These are phyloP conservation scores for Ogataea kodamae DNA, from an alignment of 805 yeast genomes.

Conservation along the genomic window DNA sequence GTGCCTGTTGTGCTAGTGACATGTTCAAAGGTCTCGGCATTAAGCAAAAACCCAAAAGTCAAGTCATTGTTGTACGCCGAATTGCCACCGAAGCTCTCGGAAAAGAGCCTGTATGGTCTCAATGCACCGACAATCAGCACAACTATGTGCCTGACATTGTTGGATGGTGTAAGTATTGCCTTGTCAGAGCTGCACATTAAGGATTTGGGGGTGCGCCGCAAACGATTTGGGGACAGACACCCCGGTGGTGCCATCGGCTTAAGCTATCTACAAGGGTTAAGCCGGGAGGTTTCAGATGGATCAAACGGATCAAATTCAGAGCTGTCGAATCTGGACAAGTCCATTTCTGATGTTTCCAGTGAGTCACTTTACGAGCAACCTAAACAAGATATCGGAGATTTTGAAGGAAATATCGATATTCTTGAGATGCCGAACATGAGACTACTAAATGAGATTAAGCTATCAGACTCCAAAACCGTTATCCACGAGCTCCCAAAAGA, in stretches of 20 bases:
- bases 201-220: conserved; percentile 51
- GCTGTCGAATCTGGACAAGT: conserved; percentile 13
- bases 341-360: conserved; percentile 17
- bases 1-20: conserved; percentile 63
- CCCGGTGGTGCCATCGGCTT: conserved; percentile 92
- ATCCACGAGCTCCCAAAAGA: conserved; percentile 22
- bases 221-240: conserved; percentile 65
- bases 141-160: conserved; percentile 67
- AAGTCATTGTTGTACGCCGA: conserved; percentile 57
- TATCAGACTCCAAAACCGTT: conserved; percentile 26
- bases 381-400: conserved; percentile 1
- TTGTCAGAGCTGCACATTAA: conserved; percentile 62
- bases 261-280: conserved; percentile 29
- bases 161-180: conserved; percentile 77
- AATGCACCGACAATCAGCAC: conserved; percentile 89
- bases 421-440: conserved; percentile 21
- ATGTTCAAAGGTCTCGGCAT: conserved; percentile 52
- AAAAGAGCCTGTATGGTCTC: conserved; percentile 65
- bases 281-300: background rate
- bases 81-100: conserved; percentile 54
- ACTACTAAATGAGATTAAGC: conserved; percentile 23
- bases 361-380: conserved; percentile 13
- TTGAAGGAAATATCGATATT: conserved; percentile 10
- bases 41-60: conserved; percentile 50
- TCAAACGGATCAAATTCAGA: conserved; percentile 14